Evolutionary conservation across 345 rosid genomes (phyloP), one percentile per base, ranked within the genome.

Genomic region (Odontarrhena argentea): DNA sequence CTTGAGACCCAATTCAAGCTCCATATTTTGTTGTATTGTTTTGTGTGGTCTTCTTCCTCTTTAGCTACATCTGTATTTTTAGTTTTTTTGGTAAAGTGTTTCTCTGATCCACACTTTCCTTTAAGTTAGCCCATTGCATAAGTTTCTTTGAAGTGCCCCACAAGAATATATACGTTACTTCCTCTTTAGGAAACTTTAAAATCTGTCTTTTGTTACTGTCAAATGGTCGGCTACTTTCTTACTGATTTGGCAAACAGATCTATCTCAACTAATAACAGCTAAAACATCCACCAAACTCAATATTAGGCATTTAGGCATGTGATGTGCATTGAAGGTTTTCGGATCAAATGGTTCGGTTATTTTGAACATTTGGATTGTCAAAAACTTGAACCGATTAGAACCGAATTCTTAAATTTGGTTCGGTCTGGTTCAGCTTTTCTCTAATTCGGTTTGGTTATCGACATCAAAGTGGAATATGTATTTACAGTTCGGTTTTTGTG

Each of bases 1-100:
- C 85, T 85, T 89, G 46, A 93, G 68, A 63, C 87, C 90, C 45
- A 89, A 65, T 81, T 93, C 97, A 6, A 89, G 75, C 92, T 87
- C 96, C 97, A 92, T 92, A 0, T 14, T 44, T 44, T 49, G 32
- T 28, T 28, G 5, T 37, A 18, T 18, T 18, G 15, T 0, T 9
- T 18, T 36, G 8, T 63, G 5, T 3, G 36, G 4, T 32, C 36
- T 34, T 44, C 55, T 43, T 69, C 43, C 34, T 58, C 24, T 44
- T 50, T 11, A 30, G 30, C 1, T 43, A 9, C 45, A 32, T 42
- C n/a, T 52, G 55, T 18, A 49, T 14, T 36, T 51, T 25, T 7
- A 49, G 62, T 18, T 42, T 49, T 49, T 14, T 2, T 4, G 30
- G 30, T 30, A 13, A 35, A 36, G 32, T 67, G 36, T 24, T 46